A percentile compares a stretch with the other conserved stretches of the same genome.
phyloP scores from a whole-genome alignment of 768 basidiomycete genomes.

The Boletus bicolor region DNA sequence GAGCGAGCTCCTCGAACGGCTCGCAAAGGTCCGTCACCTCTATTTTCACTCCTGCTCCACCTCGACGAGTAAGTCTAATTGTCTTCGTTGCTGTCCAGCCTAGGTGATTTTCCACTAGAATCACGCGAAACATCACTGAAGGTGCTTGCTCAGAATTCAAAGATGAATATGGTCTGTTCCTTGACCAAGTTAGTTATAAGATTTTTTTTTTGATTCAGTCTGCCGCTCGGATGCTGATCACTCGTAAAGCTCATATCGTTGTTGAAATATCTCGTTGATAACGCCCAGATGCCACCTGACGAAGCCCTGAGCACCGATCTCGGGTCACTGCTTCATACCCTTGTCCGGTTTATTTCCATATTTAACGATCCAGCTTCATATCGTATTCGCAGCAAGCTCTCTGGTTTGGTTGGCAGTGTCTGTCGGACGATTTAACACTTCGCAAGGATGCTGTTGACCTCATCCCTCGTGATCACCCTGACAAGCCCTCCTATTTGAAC shows the following conservation, averaged over 20 bases:
- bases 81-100: not conserved
- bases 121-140: conserved; percentile 50
- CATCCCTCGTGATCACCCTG: too few species aligned
- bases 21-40: conserved; percentile 59
- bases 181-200: conserved; percentile 51
- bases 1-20: conserved; percentile 70
- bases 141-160: conserved; percentile 41
- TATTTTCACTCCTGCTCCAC: conserved; percentile 28
- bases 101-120: conserved; percentile 32
- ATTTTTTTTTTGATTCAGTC: not conserved
- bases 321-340: conserved; percentile 52
- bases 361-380: conserved; percentile 48
- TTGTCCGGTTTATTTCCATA: conserved; percentile 65
- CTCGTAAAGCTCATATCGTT: conserved; percentile 63
- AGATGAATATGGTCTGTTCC: conserved; percentile 45
- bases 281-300: conserved; percentile 53
- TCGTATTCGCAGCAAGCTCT: conserved; percentile 74
- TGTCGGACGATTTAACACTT: conserved; percentile 59
- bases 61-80: conserved; percentile 63
- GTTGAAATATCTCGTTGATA: conserved; percentile 76
- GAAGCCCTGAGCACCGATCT: conserved; percentile 63
- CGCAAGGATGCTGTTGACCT: conserved; percentile 51
- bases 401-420: conserved; percentile 64
- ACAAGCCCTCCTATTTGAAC: too few species aligned
- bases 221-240: conserved; percentile 10